Percentiles rank a stretch among this genome's conserved stretches.
These are phyloP conservation scores for Smittium culicis DNA, from an alignment of 371 early-diverging fungal species.

Conservation along the genomic window DNA sequence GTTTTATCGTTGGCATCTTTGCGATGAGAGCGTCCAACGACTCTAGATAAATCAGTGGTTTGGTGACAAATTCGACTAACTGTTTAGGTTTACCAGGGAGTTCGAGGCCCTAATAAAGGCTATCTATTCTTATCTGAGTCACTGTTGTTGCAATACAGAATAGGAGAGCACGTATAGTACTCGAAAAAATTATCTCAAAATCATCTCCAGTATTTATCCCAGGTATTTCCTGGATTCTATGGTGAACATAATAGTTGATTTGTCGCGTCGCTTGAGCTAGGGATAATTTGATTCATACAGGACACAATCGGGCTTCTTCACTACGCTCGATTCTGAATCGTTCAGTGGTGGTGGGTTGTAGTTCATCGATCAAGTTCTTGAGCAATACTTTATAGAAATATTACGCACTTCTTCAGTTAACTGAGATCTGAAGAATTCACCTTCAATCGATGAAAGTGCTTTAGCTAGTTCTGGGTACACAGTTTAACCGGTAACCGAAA, in stretches of 20 bases:
- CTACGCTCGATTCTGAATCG: neutral
- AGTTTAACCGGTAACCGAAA: neutral
- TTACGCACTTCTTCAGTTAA: neutral
- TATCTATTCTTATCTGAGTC: conserved; percentile 1
- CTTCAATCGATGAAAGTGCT: conserved; percentile 6
- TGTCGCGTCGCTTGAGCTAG: neutral
- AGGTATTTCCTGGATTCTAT: neutral
- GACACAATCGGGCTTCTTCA: neutral
- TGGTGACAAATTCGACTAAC: neutral
- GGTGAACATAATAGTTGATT: neutral
- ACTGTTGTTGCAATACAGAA: neutral
- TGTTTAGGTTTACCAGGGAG: neutral
- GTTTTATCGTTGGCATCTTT: neutral
- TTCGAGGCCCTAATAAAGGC: neutral
- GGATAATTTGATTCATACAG: neutral
- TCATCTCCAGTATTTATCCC: neutral
- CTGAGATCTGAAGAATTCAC: neutral
- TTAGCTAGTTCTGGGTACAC: neutral
- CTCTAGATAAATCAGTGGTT: conserved; percentile 5
- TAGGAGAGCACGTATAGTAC: neutral
- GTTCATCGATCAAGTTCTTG: neutral
- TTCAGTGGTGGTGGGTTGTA: neutral
- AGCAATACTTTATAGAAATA: neutral
- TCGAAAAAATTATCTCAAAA: neutral
- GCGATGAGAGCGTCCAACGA: neutral